These are phyloP conservation scores for Aureobasidium musti DNA, from an alignment of 2,329 filamentous ascomycete species.

Conservation along the genomic window DNA sequence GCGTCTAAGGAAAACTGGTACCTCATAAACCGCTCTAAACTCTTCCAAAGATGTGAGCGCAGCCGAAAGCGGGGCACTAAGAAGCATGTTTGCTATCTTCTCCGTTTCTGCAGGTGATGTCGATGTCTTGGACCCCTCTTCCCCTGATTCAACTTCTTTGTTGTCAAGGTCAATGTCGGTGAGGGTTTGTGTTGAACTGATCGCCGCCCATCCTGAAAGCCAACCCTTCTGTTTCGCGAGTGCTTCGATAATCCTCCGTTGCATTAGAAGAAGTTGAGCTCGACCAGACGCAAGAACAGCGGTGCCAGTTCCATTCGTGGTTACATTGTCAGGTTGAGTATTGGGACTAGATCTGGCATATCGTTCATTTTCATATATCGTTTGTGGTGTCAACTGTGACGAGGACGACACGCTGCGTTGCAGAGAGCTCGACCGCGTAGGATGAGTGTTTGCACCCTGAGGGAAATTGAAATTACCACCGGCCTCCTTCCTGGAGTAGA, in stretches of 20 bases:
- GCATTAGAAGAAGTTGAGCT: constrained; percentile 78
- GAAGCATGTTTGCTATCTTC: constrained; percentile 10
- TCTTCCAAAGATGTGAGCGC: constrained; percentile 43
- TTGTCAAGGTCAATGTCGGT: constrained; percentile 45
- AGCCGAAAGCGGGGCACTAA: constrained; percentile 37
- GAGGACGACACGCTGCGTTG: constrained; percentile 22
- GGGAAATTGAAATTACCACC: constrained; percentile 31
- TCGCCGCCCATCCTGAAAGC: constrained; percentile 69
- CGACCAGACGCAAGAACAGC: constrained; percentile 80
- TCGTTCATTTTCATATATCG: constrained; percentile 24
- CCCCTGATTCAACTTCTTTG: constrained; percentile 12
- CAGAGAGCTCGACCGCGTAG: constrained; percentile 30
- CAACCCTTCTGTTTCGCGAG: constrained; percentile 72
- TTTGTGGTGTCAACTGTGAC: constrained; percentile 11
- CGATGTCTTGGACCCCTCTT: background rate
- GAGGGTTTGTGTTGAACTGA: constrained; percentile 36
- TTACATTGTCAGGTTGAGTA: constrained; percentile 6
- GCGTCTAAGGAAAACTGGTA: constrained; percentile 30
- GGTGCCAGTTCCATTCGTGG: constrained; percentile 50
- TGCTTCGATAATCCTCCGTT: constrained; percentile 75
- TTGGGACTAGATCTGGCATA: constrained; percentile 21
- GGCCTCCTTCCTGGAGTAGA: constrained; percentile 12
- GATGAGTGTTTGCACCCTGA: constrained; percentile 32
- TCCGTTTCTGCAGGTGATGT: background rate
- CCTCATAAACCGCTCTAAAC: constrained; percentile 48